Evolutionary conservation across 2,329 filamentous ascomycete genomes (phyloP).

Genomic region (Hawksworthiomyces lignivorus): DNA sequence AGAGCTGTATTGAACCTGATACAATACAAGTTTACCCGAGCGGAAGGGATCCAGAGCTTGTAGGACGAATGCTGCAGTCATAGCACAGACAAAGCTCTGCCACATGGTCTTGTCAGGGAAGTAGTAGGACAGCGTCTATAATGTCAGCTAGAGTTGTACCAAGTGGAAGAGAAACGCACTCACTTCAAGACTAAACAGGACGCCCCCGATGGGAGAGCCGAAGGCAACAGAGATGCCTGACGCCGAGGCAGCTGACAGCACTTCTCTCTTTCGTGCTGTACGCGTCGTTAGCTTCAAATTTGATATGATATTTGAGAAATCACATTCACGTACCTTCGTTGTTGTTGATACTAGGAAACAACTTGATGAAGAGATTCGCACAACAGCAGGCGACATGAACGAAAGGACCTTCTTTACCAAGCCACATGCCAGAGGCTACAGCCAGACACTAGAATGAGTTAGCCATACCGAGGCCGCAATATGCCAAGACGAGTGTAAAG

Average conservation of each 20-base stretch:
- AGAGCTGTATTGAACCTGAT: conserved; percentile 87
- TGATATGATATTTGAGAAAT: too few relatives aligned
- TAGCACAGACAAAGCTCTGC: conserved; percentile 98
- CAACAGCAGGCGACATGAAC: conserved; percentile 97
- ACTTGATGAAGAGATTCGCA: conserved; percentile 86
- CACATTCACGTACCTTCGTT: conserved; percentile 87
- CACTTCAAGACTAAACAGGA: conserved; percentile 89
- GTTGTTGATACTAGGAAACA: conserved; percentile 69
- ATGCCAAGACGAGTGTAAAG: neutral
- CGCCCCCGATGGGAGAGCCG: conserved; percentile 86
- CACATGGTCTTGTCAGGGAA: conserved; percentile 99
- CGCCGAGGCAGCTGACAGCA: conserved; percentile 85
- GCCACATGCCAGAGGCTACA: conserved; percentile 90
- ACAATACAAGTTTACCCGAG: conserved; percentile 90
- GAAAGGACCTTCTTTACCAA: conserved; percentile 90
- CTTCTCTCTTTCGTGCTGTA: conserved; percentile 80
- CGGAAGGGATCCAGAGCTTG: conserved; percentile 92
- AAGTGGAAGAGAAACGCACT: conserved; percentile 7
- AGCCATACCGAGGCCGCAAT: neutral
- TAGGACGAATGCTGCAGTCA: conserved; percentile 92
- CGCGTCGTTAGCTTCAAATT: too few relatives aligned
- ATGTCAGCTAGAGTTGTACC: conserved; percentile 1
- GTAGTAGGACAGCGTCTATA: conserved; percentile 83
- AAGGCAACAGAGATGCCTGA: conserved; percentile 92
- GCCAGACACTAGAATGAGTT: conserved; percentile 59